Base-by-base conservation (phyloP, 441 rosid genomes). In the Theobroma grandiflorum region DNA sequence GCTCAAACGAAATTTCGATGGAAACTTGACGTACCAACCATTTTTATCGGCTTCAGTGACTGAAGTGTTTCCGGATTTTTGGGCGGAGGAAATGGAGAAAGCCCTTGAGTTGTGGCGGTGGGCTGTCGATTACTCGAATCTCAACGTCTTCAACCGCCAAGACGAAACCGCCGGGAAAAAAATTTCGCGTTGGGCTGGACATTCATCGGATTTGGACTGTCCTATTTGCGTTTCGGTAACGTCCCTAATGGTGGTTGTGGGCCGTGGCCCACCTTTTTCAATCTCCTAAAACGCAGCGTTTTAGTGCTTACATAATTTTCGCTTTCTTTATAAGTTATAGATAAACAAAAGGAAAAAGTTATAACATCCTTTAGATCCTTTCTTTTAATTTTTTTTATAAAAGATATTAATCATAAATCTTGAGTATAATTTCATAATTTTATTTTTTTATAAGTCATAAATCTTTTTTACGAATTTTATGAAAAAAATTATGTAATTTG, bases 11-110 rank as follows among this genome's bases (percentile, higher is more conserved):
- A 58, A 31, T 8, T 78, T 80, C 42, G 11, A 62, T 6, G 8
- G 9, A 43, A 59, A 38, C 1, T 0, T 26, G 47, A 83, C 86
- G 49, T 78, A 88, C 90, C 91, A 72, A 83, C 83, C 93, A 90
- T 88, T 45, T 20, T 83, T 61, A 6, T 76, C 67, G 66, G 37
- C 9, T 76, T 72, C 49, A 20, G 4, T 61, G 76, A 50, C 72
- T 80, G 83, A 71, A 31, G 43, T 73, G 8, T 33, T 69, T 33
- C 52, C 66, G 20, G 49, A 38, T 52, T 12, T 45, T 45, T 6
- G 42, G 74, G 38, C 47, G 22, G 22, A 18, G 65, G 65, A 58
- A 5, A 11, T 45, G 61, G 50, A 68, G 8, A 47, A 38, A 65
- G 72, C 69, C 77, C 76, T 50, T 64, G 40, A 66, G 50, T n/a